Conservation (phyloP, 768 basidiomycete genomes). For the Phanerochaete sordida region DNA sequence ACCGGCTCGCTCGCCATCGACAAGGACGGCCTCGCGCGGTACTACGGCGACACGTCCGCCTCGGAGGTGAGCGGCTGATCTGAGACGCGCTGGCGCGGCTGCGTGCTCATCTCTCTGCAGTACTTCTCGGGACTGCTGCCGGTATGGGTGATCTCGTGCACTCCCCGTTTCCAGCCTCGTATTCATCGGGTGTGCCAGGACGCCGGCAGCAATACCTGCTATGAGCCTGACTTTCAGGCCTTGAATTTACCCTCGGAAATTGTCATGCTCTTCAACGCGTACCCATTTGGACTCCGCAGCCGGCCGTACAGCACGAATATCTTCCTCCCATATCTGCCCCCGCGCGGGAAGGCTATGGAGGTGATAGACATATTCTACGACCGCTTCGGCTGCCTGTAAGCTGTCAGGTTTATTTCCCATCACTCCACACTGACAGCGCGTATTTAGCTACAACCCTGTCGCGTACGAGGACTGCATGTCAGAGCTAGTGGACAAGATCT, state of each 20-base stretch:
- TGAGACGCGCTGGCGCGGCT: background rate
- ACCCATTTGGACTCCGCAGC: slow-evolving; percentile 45
- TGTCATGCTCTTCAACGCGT: slow-evolving; percentile 41
- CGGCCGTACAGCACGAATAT: slow-evolving; percentile 32
- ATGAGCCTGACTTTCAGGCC: slow-evolving; percentile 16
- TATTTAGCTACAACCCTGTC: slow-evolving; percentile 44
- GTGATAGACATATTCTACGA: slow-evolving; percentile 41
- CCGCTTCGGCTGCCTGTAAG: slow-evolving; percentile 39
- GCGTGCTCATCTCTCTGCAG: slow-evolving; percentile 2
- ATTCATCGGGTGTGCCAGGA: background rate
- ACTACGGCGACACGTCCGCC: slow-evolving; percentile 47
- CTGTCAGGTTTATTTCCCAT: slow-evolving; percentile 3
- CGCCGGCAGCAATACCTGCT: background rate
- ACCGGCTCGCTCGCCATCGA: slow-evolving; percentile 50
- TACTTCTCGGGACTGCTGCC: slow-evolving; percentile 17
- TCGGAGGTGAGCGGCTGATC: slow-evolving; percentile 38
- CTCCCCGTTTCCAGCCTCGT: background rate
- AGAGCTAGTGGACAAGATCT: slow-evolving; percentile 40
- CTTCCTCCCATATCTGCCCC: slow-evolving; percentile 40
- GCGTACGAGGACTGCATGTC: slow-evolving; percentile 37
- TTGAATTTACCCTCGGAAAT: slow-evolving; percentile 41
- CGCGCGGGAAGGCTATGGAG: slow-evolving; percentile 35
- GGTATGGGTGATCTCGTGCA: background rate
- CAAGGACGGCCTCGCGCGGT: slow-evolving; percentile 43
- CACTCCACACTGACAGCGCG: background rate